phyloP scores from a whole-genome alignment of 495 filamentous ascomycete species.

The Xylaria palmicola region DNA sequence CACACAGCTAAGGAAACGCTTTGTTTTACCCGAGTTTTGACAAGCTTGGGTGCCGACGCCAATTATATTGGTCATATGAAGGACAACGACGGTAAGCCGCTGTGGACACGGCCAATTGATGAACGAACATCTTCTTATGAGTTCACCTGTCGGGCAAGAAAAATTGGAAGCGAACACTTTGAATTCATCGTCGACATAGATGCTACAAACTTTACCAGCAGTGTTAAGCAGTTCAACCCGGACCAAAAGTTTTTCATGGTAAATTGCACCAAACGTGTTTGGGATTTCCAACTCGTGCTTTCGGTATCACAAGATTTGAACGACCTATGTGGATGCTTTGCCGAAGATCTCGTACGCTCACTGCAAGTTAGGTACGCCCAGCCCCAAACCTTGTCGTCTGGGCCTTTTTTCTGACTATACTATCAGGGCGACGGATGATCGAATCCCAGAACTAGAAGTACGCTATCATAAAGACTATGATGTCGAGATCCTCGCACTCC shows the following conservation, averaged over 20 bases:
- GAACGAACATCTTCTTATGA: constrained; percentile 47
- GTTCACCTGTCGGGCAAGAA: constrained; percentile 41
- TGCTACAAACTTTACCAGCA: constrained; percentile 29
- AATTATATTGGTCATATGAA: constrained; percentile 33
- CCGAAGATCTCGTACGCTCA: constrained; percentile 28
- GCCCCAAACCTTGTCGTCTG: background rate
- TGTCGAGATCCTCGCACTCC: constrained; percentile 28
- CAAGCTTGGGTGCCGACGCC: constrained; percentile 34
- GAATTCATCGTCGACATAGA: constrained; percentile 52
- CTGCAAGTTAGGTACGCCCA: constrained; percentile 40
- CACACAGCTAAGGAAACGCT: constrained; percentile 16
- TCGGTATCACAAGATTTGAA: constrained; percentile 24
- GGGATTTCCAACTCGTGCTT: constrained; percentile 42
- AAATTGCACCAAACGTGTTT: constrained; percentile 41
- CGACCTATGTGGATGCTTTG: constrained; percentile 28
- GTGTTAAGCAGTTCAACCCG: constrained; percentile 20
- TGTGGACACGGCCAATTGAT: constrained; percentile 1
- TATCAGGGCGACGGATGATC: constrained; percentile 12
- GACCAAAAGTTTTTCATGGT: constrained; percentile 32
- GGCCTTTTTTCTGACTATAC: constrained; percentile 2
- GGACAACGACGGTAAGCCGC: constrained; percentile 12
- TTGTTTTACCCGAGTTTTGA: constrained; percentile 45
- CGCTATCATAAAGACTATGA: constrained; percentile 17
- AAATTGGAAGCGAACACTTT: constrained; percentile 15
- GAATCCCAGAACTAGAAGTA: constrained; percentile 23